Evolutionary conservation across 2,329 filamentous ascomycete species (phyloP), one percentile per base, ranked within the genome.

Genomic region (Exophiala aquamarina): DNA sequence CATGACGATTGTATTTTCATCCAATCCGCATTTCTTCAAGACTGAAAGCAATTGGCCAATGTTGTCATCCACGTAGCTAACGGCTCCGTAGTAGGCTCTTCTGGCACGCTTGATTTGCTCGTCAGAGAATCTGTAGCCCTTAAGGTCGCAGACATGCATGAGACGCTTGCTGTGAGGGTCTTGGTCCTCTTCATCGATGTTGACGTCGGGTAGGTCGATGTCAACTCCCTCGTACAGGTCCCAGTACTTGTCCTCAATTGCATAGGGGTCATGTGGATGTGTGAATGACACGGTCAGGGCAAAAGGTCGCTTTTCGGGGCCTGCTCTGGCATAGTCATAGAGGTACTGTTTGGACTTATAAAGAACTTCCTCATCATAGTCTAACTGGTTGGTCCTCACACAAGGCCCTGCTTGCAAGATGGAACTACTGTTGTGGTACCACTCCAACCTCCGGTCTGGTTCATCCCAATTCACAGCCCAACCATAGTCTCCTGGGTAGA

Each of bases 401-500:
- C 90, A 95, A 21, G 86, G 82, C 8, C 91, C 91, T 1, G 91
- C 91, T 67, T 96, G 89, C 62, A 92, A 75, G 59, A 96, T 92
- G 5, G 90, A 95, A 62, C 88, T 91, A 70, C 91, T 90, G 66
- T 96, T 95, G 75, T 96, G 91, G 66, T 93, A 96, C 88, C 90
- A 96, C 70, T 96, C 91, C 33, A 92, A 82, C 36, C 91, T 81
- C 35, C 73, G 66, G 58, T 62, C 84, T 9, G 91, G 90, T 66
- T 91, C 83, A 65, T 96, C 91, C 91, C 91, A 96, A 71, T 95
- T 91, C 55, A 95, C 91, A 10, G 86, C 85, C 91, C 91, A 96
- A 55, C 91, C 91, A 63, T 93, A 90, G 64, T 96, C 91, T 48
- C 86, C 91, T 1, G 91, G 91, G 68, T 96, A 96, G 64, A 96